Evolutionary conservation across 1,284 basidiomycete genomes (phyloP), one percentile per base, ranked within the genome.

Genomic region (Trametes pubescens): DNA sequence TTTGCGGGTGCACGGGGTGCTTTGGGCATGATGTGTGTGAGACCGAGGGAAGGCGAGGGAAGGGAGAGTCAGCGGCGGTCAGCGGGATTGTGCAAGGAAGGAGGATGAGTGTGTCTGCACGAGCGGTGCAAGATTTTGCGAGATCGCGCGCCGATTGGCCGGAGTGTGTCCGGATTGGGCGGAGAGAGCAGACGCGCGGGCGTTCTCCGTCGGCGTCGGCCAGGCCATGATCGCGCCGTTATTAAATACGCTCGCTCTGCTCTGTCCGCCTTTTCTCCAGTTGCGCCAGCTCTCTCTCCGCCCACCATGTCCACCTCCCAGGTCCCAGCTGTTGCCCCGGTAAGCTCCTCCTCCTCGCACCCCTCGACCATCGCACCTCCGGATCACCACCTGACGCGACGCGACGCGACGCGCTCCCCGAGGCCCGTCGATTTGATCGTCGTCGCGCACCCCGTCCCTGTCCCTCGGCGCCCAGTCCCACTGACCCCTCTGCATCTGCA

Each of bases 1-100:
- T 89, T 92, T 58, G 78, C 79, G 18, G 79, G 67, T 5, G 82
- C 66, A 74, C 85, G 89, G 65, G 80, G 75, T 8, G 81, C 78
- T 67, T 89, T 84, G 67, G 91, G 91, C 91, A 93, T 93, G 66
- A 57, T 29, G 21, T 16, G n/a, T 4, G 8, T 37, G 40, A 18
- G 44, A 16, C 22, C 22, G 54, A 43, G 9, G 16, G 47, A 34
- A 40, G 34, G 52, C 18, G 11, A 52, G 51, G 10, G 57, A 49
- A 56, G 26, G 40, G 47, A 26, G 48, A 62, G 57, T 47, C 24
- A 47, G 61, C 51, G 38, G 56, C 14, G 51, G 54, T 58, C 40
- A 61, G 56, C 55, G 62, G 54, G 37, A 64, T 55, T 48, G 52
- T 46, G 44, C 46, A 44, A 57, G 59, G 29, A 32, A 37, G 22